phyloP scores from a whole-genome alignment of 208 protist genomes.

The Wallacemonas collosoma region DNA sequence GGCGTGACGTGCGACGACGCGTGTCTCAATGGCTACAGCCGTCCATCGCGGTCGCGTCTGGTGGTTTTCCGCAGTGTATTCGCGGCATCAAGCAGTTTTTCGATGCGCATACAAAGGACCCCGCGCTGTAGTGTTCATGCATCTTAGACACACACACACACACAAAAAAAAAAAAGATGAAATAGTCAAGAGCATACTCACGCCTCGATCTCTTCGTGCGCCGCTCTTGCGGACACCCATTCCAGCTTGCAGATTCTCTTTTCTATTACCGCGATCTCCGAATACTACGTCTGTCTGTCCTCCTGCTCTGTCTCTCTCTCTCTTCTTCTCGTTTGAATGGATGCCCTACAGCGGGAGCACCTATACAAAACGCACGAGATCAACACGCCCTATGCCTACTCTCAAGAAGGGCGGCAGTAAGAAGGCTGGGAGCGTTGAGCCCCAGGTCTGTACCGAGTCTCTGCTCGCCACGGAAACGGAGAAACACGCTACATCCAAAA shows the following conservation, averaged over 20 bases:
- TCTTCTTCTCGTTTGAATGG: neutral
- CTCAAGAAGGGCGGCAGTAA: slow-evolving; percentile 22
- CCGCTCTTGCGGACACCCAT: too few species aligned
- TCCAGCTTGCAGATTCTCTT: too few species aligned
- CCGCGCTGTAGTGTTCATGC: neutral
- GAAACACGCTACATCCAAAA: slow-evolving; percentile 82
- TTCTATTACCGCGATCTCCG: too few species aligned
- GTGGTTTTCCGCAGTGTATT: slow-evolving; percentile 42
- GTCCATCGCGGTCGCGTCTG: slow-evolving; percentile 26
- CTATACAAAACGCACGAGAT: neutral
- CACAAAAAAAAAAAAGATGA: neutral
- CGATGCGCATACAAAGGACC: slow-evolving; percentile 4
- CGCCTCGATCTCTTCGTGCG: too few species aligned
- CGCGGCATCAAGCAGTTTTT: slow-evolving; percentile 26
- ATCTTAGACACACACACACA: neutral
- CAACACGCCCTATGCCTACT: neutral
- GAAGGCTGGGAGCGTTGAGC: slow-evolving; percentile 3
- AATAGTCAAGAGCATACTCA: too few species aligned
- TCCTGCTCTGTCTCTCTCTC: neutral
- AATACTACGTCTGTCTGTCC: too few species aligned
- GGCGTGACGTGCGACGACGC: slow-evolving; percentile 42
- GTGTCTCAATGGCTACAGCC: slow-evolving; percentile 60
- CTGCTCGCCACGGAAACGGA: slow-evolving; percentile 85
- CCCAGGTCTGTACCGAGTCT: slow-evolving; percentile 58
- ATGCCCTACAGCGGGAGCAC: neutral